Conservation (phyloP, 225 moss, liverwort and hornwort species). For the Polytrichum commune region DNA sequence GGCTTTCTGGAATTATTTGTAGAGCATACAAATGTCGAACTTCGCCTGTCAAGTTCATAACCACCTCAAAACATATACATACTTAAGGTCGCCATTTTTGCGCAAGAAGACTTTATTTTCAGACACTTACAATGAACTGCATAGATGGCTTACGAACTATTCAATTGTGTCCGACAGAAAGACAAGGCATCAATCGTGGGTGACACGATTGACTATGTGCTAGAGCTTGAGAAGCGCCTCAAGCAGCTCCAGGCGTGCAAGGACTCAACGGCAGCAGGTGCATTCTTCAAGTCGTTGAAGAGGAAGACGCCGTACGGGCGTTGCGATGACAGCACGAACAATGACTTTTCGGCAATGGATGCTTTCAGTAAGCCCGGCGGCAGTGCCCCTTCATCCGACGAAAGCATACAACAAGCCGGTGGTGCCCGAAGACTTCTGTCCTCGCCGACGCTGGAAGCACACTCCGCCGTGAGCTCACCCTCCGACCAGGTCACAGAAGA, state of each 20-base stretch:
- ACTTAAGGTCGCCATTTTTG: too few species aligned
- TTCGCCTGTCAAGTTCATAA: too few species aligned
- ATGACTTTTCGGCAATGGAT: background rate
- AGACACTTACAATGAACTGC: too few species aligned
- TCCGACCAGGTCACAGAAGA: constrained; percentile 44
- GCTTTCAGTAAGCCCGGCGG: background rate
- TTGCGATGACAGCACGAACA: constrained; percentile 1
- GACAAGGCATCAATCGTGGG: constrained; percentile 99
- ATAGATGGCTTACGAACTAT: too few species aligned
- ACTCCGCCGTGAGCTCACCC: constrained; percentile 41
- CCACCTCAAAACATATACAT: too few species aligned
- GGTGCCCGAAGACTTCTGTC: background rate
- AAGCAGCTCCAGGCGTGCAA: constrained; percentile 93
- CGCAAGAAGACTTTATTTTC: too few species aligned
- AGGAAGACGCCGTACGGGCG: constrained; percentile 33
- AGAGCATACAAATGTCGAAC: too few species aligned
- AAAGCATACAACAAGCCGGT: constrained; percentile 4
- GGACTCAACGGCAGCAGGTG: constrained; percentile 25
- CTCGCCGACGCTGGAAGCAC: constrained; percentile 14
- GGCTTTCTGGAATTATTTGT: too few species aligned
- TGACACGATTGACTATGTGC: constrained; percentile 86
- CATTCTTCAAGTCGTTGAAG: constrained; percentile 42
- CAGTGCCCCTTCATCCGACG: constrained; percentile 3
- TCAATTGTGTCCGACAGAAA: constrained; percentile 39
- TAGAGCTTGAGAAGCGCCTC: constrained; percentile 91